Evolutionary conservation across 805 yeast species (phyloP), one percentile per base, ranked within the genome.

Genomic region (Nakazawaea ishiwadae): DNA sequence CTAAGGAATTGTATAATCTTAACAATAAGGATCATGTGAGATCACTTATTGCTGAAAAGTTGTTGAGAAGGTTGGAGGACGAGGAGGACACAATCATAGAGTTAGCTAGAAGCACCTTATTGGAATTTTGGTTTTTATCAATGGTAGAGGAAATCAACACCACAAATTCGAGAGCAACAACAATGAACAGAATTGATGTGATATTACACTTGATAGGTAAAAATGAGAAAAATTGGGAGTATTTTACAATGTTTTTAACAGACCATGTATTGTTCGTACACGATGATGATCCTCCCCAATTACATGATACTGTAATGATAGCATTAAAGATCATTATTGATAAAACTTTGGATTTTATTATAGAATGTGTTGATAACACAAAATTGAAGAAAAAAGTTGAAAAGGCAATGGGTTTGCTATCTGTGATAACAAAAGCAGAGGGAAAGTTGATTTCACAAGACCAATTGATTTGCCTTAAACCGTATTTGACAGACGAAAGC

Each of bases 401-500:
- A 40, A 55, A 54, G 8, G 47, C 60, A 3, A 62, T 79, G 52
- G 75, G 72, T 3, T 52, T 85, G 4, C 51, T 85, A n/a, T 67
- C 86, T 0, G 60, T 72, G 1, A 62, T 85, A 33, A 77, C 80
- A 0, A 73, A 70, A 35, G 68, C 77, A 42, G 73, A 74, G 38
- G 70, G 73, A 0, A 53, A 65, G 1, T 65, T 84, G 31, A 66
- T 87, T 17, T 64, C 71, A 0, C 90, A 81, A 48, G 84, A 83
- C 39, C 88, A 84, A 47, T 65, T 88, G 18, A 58, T 74, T 3
- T 63, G 82, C 0, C 56, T 88, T n/a, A 81, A 79, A 51, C 84
- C 88, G 0, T 81, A 72, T 53, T 54, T 88, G 39, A 58, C 75
- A 0, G 75, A 76, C 24, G 81, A 75, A 15, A 43, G 55, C 2